Base-by-base conservation (phyloP, 306 rosid species). In the Prunus fruticosa region DNA sequence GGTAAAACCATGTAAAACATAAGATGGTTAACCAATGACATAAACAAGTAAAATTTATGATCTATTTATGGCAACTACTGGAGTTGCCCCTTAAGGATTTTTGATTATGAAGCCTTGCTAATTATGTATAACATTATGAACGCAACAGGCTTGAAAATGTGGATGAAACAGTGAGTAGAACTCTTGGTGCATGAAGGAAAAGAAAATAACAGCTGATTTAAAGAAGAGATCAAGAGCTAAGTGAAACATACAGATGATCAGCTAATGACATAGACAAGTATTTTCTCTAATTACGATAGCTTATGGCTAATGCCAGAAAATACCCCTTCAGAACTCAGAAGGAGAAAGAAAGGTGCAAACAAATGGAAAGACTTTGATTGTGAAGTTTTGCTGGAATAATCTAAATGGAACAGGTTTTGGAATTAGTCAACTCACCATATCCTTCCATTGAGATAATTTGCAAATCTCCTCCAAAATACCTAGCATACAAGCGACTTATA, bases 401-500 rank as follows among this genome's bases (percentile, higher is more conserved):
- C 25, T 20, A 20, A 41, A 65, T 54, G 72, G 46, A 57, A 20
- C 10, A 74, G 0, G 20, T 9, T 18, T 19, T 5, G 23, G 76
- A 65, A 64, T 53, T 51, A 28, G 32, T 18, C 23, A 64, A 81
- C 90, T 87, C 66, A 91, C 98, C 98, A 71, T 93, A 91, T 84
- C 96, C 96, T 87, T 93, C 98, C 97, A 93, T 93, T 22, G 98
- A 93, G 82, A 91, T 89, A 34, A 91, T 83, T 83, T 93, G 98
- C 82, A 93, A 88, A 86, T 91, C 97, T 38, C 98, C 97, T 27
- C 98, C 97, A 69, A 91, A 91, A 76, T 93, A 91, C 58, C 93
- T 88, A 46, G 98, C 98, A 70, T 93, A 93, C 50, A 90, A 60
- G 67, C 97, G 97, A 64, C 98, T 87, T 60, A 91, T 91, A 3